Evolutionary conservation across 2,329 filamentous ascomycete genomes (phyloP).

Genomic region (Huntiella abstrusa): DNA sequence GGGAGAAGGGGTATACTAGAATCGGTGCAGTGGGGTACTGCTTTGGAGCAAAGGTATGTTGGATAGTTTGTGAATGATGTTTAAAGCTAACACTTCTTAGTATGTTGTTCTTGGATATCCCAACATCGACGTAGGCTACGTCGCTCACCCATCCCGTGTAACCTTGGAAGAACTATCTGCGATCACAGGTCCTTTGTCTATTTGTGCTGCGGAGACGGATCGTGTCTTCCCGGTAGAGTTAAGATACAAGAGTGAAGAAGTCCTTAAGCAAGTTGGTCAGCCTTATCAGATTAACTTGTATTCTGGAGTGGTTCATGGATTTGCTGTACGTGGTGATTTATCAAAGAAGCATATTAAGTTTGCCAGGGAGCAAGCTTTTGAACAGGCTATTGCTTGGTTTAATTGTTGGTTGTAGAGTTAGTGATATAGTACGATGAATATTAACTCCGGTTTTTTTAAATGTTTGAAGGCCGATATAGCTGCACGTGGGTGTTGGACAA

Average conservation of each 20-base stretch:
- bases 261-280: conserved; percentile 34
- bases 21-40: conserved; percentile 54
- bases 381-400: conserved; percentile 64
- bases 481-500: too few relatives aligned
- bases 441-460: too few relatives aligned
- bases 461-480: too few relatives aligned
- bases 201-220: conserved; percentile 46
- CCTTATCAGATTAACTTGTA: conserved; percentile 65
- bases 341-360: conserved; percentile 39
- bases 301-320: conserved; percentile 54
- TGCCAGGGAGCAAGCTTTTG: conserved; percentile 65
- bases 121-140: conserved; percentile 49
- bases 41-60: conserved; percentile 47
- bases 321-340: conserved; percentile 49
- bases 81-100: conserved; percentile 18
- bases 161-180: conserved; percentile 43
- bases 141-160: conserved; percentile 63
- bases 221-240: conserved; percentile 44
- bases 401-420: conserved; percentile 18
- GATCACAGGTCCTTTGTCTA: conserved; percentile 49
- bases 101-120: conserved; percentile 51
- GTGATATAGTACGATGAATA: too few relatives aligned
- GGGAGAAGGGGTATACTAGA: conserved; percentile 34
- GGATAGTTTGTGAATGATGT: not conserved
- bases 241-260: conserved; percentile 45